Evolutionary conservation across 208 protist genomes (phyloP), one percentile per base, ranked within the genome.

Genomic region (Acanthamoeba royreba): DNA sequence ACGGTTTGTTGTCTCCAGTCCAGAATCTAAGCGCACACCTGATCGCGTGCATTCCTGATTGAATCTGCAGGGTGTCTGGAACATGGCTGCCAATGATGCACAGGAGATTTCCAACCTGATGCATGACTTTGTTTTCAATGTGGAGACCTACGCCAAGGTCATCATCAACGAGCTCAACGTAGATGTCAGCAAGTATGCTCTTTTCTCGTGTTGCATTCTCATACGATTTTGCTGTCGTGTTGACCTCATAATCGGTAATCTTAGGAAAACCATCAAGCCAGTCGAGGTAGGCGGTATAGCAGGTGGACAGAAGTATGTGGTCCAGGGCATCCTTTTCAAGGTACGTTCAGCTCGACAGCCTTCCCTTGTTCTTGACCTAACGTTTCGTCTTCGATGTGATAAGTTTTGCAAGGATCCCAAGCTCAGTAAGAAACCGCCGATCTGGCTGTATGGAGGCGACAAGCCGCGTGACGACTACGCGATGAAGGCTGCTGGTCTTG

Each of bases 111-210:
- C 74, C 5, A 22, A 42, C 5, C 74, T 86, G 74, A 55, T 22
- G 28, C 74, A 86, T 33, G 74, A 86, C 74, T 86, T 86, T 86
- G 74, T 86, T n/a, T 42, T 52, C 28, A 22, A 86, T 8, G 74
- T 42, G 8, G 74, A 86, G n/a, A 86, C 38, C 46, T 86, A 86
- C 46, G 38, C 22, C 25, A 86, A 86, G 46, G 38, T 86, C 74
- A 86, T 86, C 74, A 86, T 87, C 49, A 87, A 87, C 49, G 79
- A 87, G 43, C 79, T 61, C 43, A 87, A 87, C 43, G 43, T 87
- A 1, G 43, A 38, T 45, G 35, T 46, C 61, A 15, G 4, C 0
- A 8, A 11, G 28, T 66, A 28, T 3, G 55, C 55, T 31, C 25
- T 28, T 4, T 28, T 66, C 9, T 28, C 19, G 52, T 25, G 52